These are phyloP conservation scores for Boletellus ananas DNA, from an alignment of 768 basidiomycete species.

Conservation along the genomic window DNA sequence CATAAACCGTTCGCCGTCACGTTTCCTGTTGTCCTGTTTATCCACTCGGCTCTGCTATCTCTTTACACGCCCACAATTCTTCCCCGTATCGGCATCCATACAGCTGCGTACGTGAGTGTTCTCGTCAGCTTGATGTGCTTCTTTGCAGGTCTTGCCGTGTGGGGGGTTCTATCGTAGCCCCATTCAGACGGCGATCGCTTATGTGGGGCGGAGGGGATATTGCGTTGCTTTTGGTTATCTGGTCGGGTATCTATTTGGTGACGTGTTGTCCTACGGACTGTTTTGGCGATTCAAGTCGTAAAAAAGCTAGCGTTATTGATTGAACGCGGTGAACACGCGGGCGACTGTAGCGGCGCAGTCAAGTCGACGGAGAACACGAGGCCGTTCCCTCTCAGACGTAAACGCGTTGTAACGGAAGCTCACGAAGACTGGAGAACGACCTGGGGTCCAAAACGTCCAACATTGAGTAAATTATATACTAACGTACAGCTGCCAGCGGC, in stretches of 20 bases:
- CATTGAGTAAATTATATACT: not conserved
- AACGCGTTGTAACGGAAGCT: too few relatives aligned
- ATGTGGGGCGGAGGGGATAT: not conserved
- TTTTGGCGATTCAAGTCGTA: not conserved
- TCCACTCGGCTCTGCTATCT: conserved; percentile 55
- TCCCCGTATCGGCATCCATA: conserved; percentile 71
- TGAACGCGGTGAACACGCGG: not conserved
- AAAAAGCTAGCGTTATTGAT: not conserved
- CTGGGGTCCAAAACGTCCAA: not conserved
- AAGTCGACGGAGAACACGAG: not conserved
- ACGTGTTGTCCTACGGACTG: not conserved
- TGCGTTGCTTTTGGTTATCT: not conserved
- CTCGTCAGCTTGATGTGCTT: conserved; percentile 65
- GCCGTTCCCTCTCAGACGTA: not conserved
- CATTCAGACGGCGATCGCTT: not conserved
- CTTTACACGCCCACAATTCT: conserved; percentile 67
- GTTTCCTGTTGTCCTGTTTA: conserved; percentile 39
- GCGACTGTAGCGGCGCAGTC: not conserved
- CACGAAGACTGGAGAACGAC: not conserved
- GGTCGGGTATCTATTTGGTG: conserved; percentile 11
- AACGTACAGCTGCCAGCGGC: conserved; percentile 6
- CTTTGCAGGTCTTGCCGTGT: conserved; percentile 69
- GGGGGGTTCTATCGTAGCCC: conserved; percentile 57
- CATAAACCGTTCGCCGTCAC: conserved; percentile 39
- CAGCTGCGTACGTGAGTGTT: conserved; percentile 66